Conservation (phyloP, 2,329 filamentous ascomycete genomes). For the Penicillium hordei region DNA sequence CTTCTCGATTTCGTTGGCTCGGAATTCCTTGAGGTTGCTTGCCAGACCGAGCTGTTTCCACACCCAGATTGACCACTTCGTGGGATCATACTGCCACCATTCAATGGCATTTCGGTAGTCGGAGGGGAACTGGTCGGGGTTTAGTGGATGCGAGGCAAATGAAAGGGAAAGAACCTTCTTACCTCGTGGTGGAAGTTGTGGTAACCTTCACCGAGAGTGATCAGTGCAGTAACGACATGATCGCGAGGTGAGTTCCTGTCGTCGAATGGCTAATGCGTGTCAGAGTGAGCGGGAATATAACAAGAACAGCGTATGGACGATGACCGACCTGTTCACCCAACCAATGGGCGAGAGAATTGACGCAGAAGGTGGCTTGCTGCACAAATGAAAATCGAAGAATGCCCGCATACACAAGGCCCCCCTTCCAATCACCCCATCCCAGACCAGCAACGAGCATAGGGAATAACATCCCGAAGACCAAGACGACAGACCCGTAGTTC, state of each 20-base stretch:
- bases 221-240: conserved; percentile 75
- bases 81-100: conserved; percentile 85
- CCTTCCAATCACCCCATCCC: conserved; percentile 72
- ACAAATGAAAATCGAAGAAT: conserved; percentile 81
- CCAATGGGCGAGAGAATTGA: conserved; percentile 86
- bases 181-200: conserved; percentile 86
- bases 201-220: conserved; percentile 81
- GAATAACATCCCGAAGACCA: conserved; percentile 72
- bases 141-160: neutral
- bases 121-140: conserved; percentile 61
- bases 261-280: conserved; percentile 61
- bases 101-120: conserved; percentile 85
- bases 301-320: neutral
- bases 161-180: neutral
- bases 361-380: conserved; percentile 84
- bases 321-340: conserved; percentile 66
- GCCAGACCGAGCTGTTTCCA: conserved; percentile 80
- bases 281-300: neutral
- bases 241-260: conserved; percentile 84
- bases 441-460: conserved; percentile 71
- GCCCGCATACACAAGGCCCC: conserved; percentile 76
- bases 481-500: conserved; percentile 73
- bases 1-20: conserved; percentile 88
- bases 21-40: conserved; percentile 87
- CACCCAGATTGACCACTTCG: conserved; percentile 76